Conservation (phyloP, 208 protist species). For the Borovskyia barvae region DNA sequence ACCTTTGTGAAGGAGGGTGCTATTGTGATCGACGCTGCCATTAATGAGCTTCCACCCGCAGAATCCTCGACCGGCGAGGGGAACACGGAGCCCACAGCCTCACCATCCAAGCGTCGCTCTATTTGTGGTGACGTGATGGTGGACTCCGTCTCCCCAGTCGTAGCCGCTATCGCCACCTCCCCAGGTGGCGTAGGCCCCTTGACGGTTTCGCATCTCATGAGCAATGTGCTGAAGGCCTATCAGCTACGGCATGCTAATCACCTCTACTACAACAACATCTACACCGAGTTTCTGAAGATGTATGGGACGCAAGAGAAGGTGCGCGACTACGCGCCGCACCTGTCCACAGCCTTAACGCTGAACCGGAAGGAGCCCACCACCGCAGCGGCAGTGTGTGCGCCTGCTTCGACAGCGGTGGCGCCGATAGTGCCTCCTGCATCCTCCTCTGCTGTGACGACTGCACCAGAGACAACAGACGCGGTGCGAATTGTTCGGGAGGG, state of each 20-base stretch:
- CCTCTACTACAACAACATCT: slow-evolving; percentile 42
- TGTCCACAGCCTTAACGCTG: too few relatives aligned
- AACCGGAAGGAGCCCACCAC: too few relatives aligned
- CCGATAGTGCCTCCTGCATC: not conserved
- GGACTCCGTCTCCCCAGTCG: slow-evolving; percentile 54
- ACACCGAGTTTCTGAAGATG: slow-evolving; percentile 47
- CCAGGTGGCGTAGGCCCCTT: slow-evolving; percentile 97
- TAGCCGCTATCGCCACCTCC: slow-evolving; percentile 90
- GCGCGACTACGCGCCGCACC: slow-evolving; percentile 9
- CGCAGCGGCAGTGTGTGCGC: slow-evolving; percentile 1
- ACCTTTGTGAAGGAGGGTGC: slow-evolving; percentile 88
- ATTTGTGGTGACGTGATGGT: slow-evolving; percentile 89
- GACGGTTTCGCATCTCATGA: slow-evolving; percentile 91
- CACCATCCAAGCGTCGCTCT: too few relatives aligned
- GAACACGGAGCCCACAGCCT: too few relatives aligned
- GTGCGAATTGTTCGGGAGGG: not conserved
- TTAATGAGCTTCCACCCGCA: slow-evolving; percentile 67
- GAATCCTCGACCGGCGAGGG: not conserved
- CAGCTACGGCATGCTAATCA: slow-evolving; percentile 32
- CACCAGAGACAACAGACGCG: not conserved
- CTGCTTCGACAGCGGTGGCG: not conserved
- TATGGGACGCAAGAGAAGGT: slow-evolving; percentile 27
- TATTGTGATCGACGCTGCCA: slow-evolving; percentile 97
- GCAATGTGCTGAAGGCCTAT: slow-evolving; percentile 84
- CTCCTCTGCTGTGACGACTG: not conserved